Conservation (phyloP, 2,329 filamentous ascomycete species). For the Xylaria hypoxylon region DNA sequence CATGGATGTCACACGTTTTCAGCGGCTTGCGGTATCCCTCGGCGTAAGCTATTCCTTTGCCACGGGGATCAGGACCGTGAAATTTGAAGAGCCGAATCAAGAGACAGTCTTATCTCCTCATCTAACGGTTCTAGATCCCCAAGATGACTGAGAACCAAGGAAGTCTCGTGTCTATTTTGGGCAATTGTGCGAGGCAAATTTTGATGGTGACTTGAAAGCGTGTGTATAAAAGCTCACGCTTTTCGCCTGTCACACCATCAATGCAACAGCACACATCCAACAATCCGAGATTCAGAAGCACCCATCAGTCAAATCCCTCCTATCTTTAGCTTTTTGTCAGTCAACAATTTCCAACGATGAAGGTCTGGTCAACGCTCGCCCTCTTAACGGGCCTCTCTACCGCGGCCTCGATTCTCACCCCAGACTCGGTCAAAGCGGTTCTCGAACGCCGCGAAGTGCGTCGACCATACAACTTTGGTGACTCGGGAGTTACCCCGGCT, state of each 20-base stretch:
- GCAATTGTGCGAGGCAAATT: slow-evolving; percentile 15
- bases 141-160: slow-evolving; percentile 31
- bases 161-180: slow-evolving; percentile 15
- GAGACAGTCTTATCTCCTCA: slow-evolving; percentile 39
- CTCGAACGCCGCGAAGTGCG: slow-evolving; percentile 33
- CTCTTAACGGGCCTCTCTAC: slow-evolving; percentile 45
- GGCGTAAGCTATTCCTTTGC: slow-evolving; percentile 32
- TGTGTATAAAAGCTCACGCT: slow-evolving; percentile 26
- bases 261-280: slow-evolving; percentile 30
- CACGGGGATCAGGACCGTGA: slow-evolving; percentile 34
- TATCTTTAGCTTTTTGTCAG: slow-evolving; percentile 4
- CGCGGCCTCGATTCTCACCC: slow-evolving; percentile 39
- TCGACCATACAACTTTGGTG: slow-evolving; percentile 35
- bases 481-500: not conserved
- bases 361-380: slow-evolving; percentile 43
- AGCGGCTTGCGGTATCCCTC: slow-evolving; percentile 37
- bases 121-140: slow-evolving; percentile 43
- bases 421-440: slow-evolving; percentile 25
- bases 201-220: not conserved
- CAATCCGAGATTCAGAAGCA: slow-evolving; percentile 37
- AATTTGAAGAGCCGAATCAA: slow-evolving; percentile 38
- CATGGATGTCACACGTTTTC: slow-evolving; percentile 28
- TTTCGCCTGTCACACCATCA: slow-evolving; percentile 22
- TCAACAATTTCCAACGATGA: slow-evolving; percentile 42
- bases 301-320: slow-evolving; percentile 13